Percentiles rank a stretch among this genome's conserved stretches.
Conservation (phyloP, 805 yeast species). For the Wickerhamomyces chambardii region DNA sequence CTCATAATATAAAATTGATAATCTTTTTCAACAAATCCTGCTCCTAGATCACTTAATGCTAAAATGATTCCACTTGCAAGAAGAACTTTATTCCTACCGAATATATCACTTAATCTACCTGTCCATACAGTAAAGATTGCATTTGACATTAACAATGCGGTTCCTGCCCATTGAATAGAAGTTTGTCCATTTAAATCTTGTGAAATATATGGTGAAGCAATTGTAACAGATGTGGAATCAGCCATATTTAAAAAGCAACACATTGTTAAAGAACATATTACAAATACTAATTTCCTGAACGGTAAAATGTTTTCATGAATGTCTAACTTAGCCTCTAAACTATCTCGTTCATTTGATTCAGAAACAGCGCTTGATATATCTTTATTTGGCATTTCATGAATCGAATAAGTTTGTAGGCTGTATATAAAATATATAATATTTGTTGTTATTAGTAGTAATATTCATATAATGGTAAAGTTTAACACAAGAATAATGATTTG, state of each 20-base stretch:
- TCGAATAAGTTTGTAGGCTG: no score
- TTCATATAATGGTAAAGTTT: no score
- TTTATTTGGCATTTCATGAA: no score
- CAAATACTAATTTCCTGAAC: background rate
- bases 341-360: no score
- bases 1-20: conserved; percentile 39
- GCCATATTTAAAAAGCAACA: conserved; percentile 1
- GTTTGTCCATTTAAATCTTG: conserved; percentile 32
- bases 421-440: no score
- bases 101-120: conserved; percentile 48
- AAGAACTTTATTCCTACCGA: conserved; percentile 40
- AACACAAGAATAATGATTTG: no score
- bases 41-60: conserved; percentile 34
- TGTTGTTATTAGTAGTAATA: no score
- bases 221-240: conserved; percentile 40
- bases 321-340: no score
- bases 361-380: no score
- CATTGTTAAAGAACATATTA: background rate
- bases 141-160: conserved; percentile 41
- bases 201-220: conserved; percentile 39
- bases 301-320: conserved; percentile 3
- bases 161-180: conserved; percentile 53
- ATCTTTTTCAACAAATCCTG: conserved; percentile 37
- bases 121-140: conserved; percentile 43
- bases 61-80: conserved; percentile 29